A percentile compares a stretch with the other conserved stretches of the same genome.
Evolutionary conservation across 169 alveolate species (phyloP).

Genomic region (Eimeria maxima): DNA sequence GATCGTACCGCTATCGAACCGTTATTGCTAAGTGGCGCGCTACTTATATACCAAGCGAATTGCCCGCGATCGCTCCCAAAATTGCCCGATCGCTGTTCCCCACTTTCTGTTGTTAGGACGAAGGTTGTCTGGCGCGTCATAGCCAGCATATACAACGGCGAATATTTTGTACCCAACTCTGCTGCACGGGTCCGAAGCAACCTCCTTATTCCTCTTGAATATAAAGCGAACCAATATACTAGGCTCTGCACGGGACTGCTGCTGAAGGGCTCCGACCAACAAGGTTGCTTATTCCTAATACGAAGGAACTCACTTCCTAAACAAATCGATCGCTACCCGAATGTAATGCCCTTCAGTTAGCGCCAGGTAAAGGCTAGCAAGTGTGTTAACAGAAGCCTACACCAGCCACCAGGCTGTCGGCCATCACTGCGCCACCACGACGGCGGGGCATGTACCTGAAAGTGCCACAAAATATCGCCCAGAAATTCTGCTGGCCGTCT

Average conservation of each 20-base stretch:
- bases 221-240: background rate
- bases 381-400: background rate
- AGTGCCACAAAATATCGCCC: background rate
- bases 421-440: background rate
- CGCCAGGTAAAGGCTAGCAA: background rate
- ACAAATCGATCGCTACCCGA: background rate
- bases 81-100: background rate
- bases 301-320: background rate
- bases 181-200: background rate
- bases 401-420: background rate
- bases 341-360: background rate
- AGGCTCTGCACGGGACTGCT: background rate
- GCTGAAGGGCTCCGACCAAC: background rate
- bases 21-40: background rate
- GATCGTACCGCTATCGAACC: background rate
- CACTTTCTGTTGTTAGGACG: background rate
- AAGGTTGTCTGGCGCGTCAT: background rate
- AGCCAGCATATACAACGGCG: background rate
- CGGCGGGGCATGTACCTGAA: background rate
- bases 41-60: background rate
- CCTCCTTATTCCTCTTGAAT: background rate
- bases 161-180: background rate
- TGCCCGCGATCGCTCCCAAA: background rate
- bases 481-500: too few relatives aligned
- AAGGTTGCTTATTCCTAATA: background rate